phyloP scores from a whole-genome alignment of 495 filamentous ascomycete species.

The Tuber brumale region DNA sequence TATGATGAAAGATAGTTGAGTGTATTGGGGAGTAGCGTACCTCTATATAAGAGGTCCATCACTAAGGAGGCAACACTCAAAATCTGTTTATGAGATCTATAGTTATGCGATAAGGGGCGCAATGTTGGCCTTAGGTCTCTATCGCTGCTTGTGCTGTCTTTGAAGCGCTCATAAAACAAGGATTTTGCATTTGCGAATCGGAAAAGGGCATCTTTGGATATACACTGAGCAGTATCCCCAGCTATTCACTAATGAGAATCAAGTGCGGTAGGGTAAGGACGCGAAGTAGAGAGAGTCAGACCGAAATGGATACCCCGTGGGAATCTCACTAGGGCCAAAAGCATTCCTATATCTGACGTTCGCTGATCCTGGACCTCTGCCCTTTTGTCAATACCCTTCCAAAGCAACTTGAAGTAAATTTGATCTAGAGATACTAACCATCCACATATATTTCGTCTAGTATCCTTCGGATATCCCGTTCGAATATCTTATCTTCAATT shows the following conservation, averaged over 20 bases:
- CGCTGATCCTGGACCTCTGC: slow-evolving; percentile 48
- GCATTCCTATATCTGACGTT: slow-evolving; percentile 43
- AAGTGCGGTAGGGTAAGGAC: background rate
- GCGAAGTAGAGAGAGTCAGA: slow-evolving; percentile 7
- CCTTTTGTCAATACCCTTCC: background rate
- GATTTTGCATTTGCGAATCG: slow-evolving; percentile 46
- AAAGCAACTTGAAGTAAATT: background rate
- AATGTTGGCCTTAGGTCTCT: slow-evolving; percentile 31
- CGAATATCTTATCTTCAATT: slow-evolving; percentile 40
- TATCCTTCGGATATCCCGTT: slow-evolving; percentile 31
- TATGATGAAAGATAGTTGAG: background rate
- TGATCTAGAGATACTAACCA: slow-evolving; percentile 27
- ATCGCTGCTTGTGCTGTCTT: slow-evolving; percentile 21
- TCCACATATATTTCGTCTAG: slow-evolving; percentile 49
- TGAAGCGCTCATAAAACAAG: slow-evolving; percentile 44
- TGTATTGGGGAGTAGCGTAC: background rate
- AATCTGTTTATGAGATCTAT: background rate
- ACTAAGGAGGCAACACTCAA: background rate
- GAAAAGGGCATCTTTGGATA: slow-evolving; percentile 36
- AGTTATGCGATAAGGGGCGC: background rate
- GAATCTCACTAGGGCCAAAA: slow-evolving; percentile 43
- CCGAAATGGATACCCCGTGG: slow-evolving; percentile 46
- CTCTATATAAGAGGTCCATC: background rate
- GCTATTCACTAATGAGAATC: slow-evolving; percentile 26
- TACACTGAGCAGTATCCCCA: no score